These are phyloP conservation scores for Fusarium sp. DNA, from an alignment of 2,329 filamentous ascomycete genomes.

Conservation along the genomic window DNA sequence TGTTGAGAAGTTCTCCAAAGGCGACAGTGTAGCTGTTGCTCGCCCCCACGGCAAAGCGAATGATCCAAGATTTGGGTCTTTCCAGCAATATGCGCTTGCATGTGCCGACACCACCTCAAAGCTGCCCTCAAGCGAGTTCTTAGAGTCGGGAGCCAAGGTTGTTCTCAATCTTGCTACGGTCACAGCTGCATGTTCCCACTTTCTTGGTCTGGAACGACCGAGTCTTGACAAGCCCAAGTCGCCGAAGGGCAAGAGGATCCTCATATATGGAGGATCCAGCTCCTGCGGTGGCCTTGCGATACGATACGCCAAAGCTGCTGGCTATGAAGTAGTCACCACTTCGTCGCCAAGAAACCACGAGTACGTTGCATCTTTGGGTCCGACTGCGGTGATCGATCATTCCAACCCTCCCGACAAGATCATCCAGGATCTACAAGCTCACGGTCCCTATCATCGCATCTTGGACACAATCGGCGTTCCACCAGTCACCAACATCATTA, in stretches of 20 bases:
- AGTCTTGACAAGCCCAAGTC: background rate
- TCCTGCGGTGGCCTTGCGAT: background rate
- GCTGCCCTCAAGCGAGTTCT: background rate
- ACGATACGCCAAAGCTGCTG: background rate
- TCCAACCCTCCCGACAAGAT: background rate
- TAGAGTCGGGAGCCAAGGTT: background rate
- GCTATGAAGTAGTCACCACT: conserved; percentile 1
- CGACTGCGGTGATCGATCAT: background rate
- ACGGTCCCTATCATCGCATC: background rate
- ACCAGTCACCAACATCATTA: background rate
- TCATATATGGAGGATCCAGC: background rate
- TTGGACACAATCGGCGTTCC: background rate
- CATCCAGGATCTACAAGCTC: background rate
- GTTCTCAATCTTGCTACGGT: background rate
- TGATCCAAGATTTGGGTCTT: background rate
- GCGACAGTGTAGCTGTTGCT: background rate
- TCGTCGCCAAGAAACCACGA: background rate
- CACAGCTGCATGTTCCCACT: background rate
- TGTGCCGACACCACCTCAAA: background rate
- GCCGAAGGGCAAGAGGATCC: background rate
- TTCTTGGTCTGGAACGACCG: background rate
- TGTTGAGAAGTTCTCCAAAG: background rate
- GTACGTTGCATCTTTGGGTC: background rate
- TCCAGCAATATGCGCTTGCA: background rate
- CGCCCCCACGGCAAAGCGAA: background rate